Percentiles rank a stretch among this genome's conserved stretches.
These are phyloP conservation scores for Russula dissimulans DNA, from an alignment of 768 basidiomycete genomes.

Conservation along the genomic window DNA sequence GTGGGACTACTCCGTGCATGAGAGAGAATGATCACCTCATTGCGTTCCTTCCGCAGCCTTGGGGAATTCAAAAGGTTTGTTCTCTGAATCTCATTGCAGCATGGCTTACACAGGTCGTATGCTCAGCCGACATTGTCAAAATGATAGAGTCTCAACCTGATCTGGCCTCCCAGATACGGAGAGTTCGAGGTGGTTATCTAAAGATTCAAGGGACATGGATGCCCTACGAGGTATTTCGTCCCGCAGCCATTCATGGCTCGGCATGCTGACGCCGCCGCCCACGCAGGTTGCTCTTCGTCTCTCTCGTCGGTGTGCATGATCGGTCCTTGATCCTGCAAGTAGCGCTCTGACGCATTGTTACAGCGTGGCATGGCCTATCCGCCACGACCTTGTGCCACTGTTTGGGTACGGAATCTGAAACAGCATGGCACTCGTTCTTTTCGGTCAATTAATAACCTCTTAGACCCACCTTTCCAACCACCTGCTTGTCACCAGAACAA, in stretches of 20 bases:
- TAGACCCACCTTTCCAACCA: conserved; percentile 76
- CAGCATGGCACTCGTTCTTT: conserved; percentile 7
- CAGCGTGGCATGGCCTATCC: conserved; percentile 84
- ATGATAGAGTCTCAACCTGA: conserved; percentile 91
- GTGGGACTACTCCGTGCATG: background rate
- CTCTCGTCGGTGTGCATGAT: conserved; percentile 56
- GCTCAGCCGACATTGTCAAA: conserved; percentile 79
- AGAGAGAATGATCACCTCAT: conserved; percentile 12
- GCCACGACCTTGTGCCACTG: conserved; percentile 76
- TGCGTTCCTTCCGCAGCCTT: conserved; percentile 41
- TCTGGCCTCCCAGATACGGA: conserved; percentile 69
- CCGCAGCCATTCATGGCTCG: conserved; percentile 5
- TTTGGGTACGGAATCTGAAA: conserved; percentile 53
- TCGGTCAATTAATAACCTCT: conserved; percentile 8
- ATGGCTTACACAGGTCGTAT: conserved; percentile 6
- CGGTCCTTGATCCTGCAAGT: background rate
- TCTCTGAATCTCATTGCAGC: background rate
- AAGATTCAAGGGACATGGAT: conserved; percentile 95
- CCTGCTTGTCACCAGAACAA: conserved; percentile 78
- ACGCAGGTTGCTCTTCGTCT: conserved; percentile 65
- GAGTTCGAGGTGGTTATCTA: conserved; percentile 80
- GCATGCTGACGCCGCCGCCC: conserved; percentile 3
- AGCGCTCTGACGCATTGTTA: conserved; percentile 15
- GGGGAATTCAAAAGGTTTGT: conserved; percentile 76
- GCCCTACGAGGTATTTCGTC: conserved; percentile 65